Evolutionary conservation across 345 rosid species (phyloP).

Genomic region (Eucalyptus rudis): DNA sequence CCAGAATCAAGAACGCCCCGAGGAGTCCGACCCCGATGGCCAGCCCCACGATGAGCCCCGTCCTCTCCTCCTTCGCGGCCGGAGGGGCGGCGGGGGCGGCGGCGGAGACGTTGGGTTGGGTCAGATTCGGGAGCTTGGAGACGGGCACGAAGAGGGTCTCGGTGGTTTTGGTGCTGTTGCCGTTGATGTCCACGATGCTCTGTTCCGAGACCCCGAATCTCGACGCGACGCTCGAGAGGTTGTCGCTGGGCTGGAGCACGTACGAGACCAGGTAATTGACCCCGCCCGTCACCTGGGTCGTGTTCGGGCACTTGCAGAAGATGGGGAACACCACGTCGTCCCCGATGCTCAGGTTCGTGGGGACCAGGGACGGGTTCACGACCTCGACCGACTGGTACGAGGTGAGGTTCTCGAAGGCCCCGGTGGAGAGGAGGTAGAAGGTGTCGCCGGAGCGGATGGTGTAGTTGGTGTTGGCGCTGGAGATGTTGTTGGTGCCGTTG

Average conservation of each 20-base stretch:
- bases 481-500: constrained; percentile 10
- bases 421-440: constrained; percentile 21
- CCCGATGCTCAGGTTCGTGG: constrained; percentile 29
- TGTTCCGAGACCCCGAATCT: constrained; percentile 23
- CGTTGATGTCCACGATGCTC: constrained; percentile 28
- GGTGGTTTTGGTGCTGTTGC: constrained; percentile 6
- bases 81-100: constrained; percentile 1
- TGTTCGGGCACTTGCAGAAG: constrained; percentile 57
- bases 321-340: constrained; percentile 26
- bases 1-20: constrained; percentile 15
- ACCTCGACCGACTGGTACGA: constrained; percentile 50
- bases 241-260: constrained; percentile 54
- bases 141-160: constrained; percentile 53
- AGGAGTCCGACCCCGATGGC: constrained; percentile 35
- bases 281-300: constrained; percentile 7
- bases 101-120: constrained; percentile 23
- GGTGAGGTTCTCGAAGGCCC: constrained; percentile 29
- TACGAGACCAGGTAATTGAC: constrained; percentile 39
- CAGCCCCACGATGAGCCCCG: constrained; percentile 31
- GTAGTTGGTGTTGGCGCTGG: constrained; percentile 35
- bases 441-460: constrained; percentile 30
- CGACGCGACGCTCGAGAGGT: constrained; percentile 35
- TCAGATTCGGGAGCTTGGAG: constrained; percentile 20
- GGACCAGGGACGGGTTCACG: constrained; percentile 38
- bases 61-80: constrained; percentile 17